Evolutionary conservation across 2,329 filamentous ascomycete genomes (phyloP), one percentile per base, ranked within the genome.

Genomic region (Apiospora rasikravindrae): DNA sequence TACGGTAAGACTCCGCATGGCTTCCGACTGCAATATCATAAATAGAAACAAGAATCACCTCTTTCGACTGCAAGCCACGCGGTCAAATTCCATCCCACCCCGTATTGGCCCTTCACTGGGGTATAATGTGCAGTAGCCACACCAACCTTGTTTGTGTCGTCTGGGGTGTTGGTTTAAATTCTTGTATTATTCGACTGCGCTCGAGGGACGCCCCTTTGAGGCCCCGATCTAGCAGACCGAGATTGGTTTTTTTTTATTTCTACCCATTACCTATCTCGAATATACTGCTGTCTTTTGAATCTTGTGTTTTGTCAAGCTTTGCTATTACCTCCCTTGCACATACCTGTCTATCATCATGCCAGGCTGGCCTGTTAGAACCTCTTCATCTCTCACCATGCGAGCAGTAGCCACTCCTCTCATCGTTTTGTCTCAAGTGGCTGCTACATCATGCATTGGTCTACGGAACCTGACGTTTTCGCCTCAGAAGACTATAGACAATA

Each of bases 401-500:
- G n/a, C 49, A 51, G 11, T 14, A 51, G 11, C 13, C n/a, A 51
- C 49, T 24, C 1, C 13, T 10, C n/a, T 51, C 11, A 11, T 22
- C 49, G 11, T 26, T 13, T 24, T 26, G n/a, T 26, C 49, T 0
- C 49, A 51, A 49, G 22, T 49, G 19, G n/a, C n/a, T 14, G 8
- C n/a, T 19, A 11, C 29, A 37, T 29, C 29, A n/a, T 7, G 29
- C 16, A 13, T 29, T 40, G 8, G 16, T n/a, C 7, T 5, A n/a
- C 29, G 16, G 5, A 11, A n/a, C 4, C 33, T 64, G 13, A 64
- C 33, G 5, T 22, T 8, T 22, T n/a, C 57, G 33, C 33, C 33
- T 13, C 57, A n/a, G 57, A 22, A 37, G 22, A 13, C 8, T 1
- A n/a, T n/a, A 13, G 83, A 85, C 73, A 83, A 83, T 72, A 84